Evolutionary conservation across 768 basidiomycete genomes (phyloP), one percentile per base, ranked within the genome.

Genomic region (Boletus rubropictus): DNA sequence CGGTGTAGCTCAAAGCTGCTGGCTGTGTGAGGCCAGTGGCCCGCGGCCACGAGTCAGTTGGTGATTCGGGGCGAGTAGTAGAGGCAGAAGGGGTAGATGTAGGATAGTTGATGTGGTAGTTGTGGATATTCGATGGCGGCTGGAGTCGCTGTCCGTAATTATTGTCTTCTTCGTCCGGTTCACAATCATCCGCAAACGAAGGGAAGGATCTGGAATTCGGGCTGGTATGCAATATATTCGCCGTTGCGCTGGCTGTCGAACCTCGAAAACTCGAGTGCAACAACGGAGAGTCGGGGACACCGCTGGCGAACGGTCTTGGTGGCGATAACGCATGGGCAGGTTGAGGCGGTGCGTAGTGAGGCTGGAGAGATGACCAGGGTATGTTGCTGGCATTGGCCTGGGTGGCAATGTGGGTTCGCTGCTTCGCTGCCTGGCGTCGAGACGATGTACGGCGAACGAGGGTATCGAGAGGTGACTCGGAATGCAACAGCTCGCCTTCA

Each of bases 401-500:
- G 37, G n/a, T 42, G 3, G 4, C 25, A 18, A 28, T 14, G 28
- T 50, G 29, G 24, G 35, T 42, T 14, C 39, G 51, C 9, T 46
- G 53, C 37, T 41, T 52, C 34, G 37, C n/a, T 27, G 24, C 51
- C 31, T 47, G 49, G 53, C 69, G 72, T 58, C 64, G 73, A 54
- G 69, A 69, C 21, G 83, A 82, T 7, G 80, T 73, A 45, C 69
- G 68, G 48, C 76, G 73, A 45, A 76, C 78, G 39, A 86, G 74
- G 3, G 74, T 68, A 33, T 80, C 76, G 33, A 85, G 70, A 7
- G 84, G 84, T 2, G 84, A 86, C n/a, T n/a, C n/a, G 18, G 73
- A 65, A 48, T 63, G 58, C 42, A 68, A 56, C 17, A 75, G 45
- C 41, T 53, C 64, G 44, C 60, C 64, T 22, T 65, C 50, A 31